Evolutionary conservation across 2,329 filamentous ascomycete genomes (phyloP), one percentile per base, ranked within the genome.

Genomic region (Colletotrichum sojae): DNA sequence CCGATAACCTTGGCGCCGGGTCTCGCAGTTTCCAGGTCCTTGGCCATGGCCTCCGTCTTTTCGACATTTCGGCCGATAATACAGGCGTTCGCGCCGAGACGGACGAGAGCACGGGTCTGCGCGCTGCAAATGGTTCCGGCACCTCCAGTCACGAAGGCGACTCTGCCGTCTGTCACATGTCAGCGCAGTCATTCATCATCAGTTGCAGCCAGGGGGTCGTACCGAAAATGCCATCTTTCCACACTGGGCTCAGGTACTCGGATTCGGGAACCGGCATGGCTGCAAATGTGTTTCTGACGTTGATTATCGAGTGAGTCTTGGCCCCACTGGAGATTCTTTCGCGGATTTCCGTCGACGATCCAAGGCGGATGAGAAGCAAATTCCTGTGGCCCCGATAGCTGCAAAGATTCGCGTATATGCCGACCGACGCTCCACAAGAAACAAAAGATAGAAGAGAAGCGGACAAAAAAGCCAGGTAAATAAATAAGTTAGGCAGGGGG

Each of bases 141-240:
- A 60, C 96, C 96, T 67, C 96, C 96, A 4, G 96, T 99, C 76
- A 97, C 97, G 82, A 98, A 97, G 73, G 95, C 89, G 52, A 98
- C 95, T 76, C 96, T 95, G 78, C 91, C 90, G 71, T 91, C 94
- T 97, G 75, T 13, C 16, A 31, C 9, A 15, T 16, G 60, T 66
- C 22, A 58, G 46, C 62, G 71, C 65, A 73, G 71, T 59, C 48
- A 70, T 45, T 36, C 31, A 2, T 36, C 6, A 15, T 25, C 25
- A 20, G 36, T 27, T 13, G n/a, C 18, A 6, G 18, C 46, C 6
- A n/a, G 49, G 2, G 46, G 51, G 27, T 46, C 27, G 73, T 81
- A 96, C 94, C 88, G 78, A 98, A 97, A 72, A 98, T 91, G 72
- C 91, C 93, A 81, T 97, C 92, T 74, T 87, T 91, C 94, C 95